Conservation (phyloP, 805 yeast species). For the Lipomyces lipofer region DNA sequence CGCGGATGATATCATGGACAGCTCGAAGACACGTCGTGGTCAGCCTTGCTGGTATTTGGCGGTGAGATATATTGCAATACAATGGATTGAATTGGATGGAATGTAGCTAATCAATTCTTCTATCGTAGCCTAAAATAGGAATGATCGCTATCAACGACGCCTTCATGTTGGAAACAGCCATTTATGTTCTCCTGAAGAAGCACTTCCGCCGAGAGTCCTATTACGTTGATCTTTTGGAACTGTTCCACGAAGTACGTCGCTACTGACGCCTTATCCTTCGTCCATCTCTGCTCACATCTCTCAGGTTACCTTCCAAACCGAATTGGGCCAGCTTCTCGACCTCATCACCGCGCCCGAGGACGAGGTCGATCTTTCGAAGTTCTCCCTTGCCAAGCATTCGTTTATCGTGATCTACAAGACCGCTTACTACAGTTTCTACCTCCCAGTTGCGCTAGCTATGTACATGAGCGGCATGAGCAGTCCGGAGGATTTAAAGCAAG, state of each 20-base stretch:
- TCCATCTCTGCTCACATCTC: too few species aligned
- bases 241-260: constrained; percentile 70
- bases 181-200: constrained; percentile 83
- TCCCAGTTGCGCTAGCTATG: constrained; percentile 98
- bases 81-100: background rate
- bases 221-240: constrained; percentile 86
- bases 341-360: constrained; percentile 97
- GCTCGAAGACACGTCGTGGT: constrained; percentile 94
- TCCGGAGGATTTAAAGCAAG: constrained; percentile 81
- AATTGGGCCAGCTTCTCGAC: constrained; percentile 93
- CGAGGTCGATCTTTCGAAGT: constrained; percentile 81
- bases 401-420: constrained; percentile 96
- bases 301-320: constrained; percentile 89
- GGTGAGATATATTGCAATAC: constrained; percentile 6
- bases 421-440: constrained; percentile 93
- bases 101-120: too few species aligned
- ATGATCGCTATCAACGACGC: constrained; percentile 97
- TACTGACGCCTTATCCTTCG: too few species aligned
- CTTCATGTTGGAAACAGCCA: constrained; percentile 93
- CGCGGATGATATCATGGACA: constrained; percentile 98
- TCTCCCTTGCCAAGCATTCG: constrained; percentile 84
- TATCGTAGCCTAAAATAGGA: constrained; percentile 61
- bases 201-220: constrained; percentile 79
- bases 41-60: constrained; percentile 94
- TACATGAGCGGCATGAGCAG: constrained; percentile 77